Evolutionary conservation across 2,329 filamentous ascomycete species (phyloP).

Genomic region (Phaeoacremonium minimum): DNA sequence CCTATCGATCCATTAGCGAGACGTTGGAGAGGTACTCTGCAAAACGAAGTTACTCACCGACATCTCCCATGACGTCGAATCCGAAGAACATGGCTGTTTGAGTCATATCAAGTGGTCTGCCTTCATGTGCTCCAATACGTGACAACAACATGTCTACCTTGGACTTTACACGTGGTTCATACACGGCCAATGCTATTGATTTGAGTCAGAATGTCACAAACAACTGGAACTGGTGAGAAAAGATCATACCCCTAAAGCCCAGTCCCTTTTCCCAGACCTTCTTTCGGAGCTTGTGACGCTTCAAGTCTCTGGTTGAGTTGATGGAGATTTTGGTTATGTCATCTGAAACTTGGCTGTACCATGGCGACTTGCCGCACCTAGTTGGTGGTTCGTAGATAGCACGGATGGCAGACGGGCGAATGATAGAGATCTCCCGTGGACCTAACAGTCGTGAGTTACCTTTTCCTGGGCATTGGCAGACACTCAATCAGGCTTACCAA

Average conservation of each 20-base stretch:
- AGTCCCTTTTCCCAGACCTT: constrained; percentile 4
- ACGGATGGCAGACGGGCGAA: constrained; percentile 2
- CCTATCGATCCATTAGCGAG: too few relatives aligned
- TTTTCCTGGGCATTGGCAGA: too few relatives aligned
- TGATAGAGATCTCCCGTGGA: constrained; percentile 10
- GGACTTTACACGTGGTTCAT: constrained; percentile 2
- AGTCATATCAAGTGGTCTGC: constrained; percentile 4
- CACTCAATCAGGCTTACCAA: too few relatives aligned
- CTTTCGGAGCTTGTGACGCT: background rate
- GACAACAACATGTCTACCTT: constrained; percentile 4
- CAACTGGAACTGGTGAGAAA: too few relatives aligned
- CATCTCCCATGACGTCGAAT: constrained; percentile 6
- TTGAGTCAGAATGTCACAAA: too few relatives aligned
- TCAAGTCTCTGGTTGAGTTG: background rate
- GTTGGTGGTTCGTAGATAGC: constrained; percentile 2
- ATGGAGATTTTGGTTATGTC: background rate
- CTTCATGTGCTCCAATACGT: background rate
- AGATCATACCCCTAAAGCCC: constrained; percentile 7
- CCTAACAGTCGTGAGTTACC: constrained; percentile 1
- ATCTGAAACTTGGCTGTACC: constrained; percentile 1
- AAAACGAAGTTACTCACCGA: too few relatives aligned
- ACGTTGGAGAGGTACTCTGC: too few relatives aligned
- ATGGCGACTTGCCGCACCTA: constrained; percentile 4
- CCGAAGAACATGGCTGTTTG: constrained; percentile 5
- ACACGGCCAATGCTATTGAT: too few relatives aligned